A percentile compares a stretch with the other conserved stretches of the same genome.
These are phyloP conservation scores for Colletotrichum sublineola DNA, from an alignment of 2,329 filamentous ascomycete genomes.

Conservation along the genomic window DNA sequence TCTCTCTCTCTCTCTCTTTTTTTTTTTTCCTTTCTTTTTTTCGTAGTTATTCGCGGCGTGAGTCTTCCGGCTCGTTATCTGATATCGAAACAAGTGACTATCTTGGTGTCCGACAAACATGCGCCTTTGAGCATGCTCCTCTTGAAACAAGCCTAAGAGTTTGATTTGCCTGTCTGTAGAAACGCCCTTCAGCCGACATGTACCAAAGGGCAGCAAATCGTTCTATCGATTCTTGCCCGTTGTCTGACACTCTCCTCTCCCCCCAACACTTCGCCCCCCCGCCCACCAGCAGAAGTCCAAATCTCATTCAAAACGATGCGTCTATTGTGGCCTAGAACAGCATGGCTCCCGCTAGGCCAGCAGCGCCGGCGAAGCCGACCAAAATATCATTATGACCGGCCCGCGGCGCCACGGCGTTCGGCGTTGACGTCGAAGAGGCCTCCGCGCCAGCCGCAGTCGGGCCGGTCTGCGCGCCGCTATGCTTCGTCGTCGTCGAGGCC, in stretches of 20 bases:
- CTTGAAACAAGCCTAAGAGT: background rate
- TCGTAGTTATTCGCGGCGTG: background rate
- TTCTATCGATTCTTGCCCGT: background rate
- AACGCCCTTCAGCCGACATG: background rate
- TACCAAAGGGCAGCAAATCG: background rate
- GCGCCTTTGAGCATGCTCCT: background rate
- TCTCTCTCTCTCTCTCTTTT: no score
- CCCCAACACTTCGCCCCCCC: background rate
- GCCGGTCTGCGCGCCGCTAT: conserved; percentile 24
- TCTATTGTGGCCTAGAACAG: conserved; percentile 47
- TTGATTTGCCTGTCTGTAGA: background rate
- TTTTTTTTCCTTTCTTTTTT: no score
- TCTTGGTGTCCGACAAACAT: background rate
- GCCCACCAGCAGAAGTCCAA: background rate
- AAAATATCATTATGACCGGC: conserved; percentile 53
- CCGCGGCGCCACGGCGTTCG: conserved; percentile 50
- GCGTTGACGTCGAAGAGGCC: conserved; percentile 43
- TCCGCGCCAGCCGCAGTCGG: conserved; percentile 25
- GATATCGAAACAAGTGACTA: background rate
- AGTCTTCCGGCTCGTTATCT: background rate
- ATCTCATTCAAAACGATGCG: background rate
- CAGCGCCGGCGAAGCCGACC: conserved; percentile 51
- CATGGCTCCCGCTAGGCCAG: conserved; percentile 52
- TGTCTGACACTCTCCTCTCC: no score
- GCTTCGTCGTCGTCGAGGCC: background rate